Evolutionary conservation across 192 early-diverging fungal species (phyloP), one percentile per base, ranked within the genome.

Genomic region (Phycomyces blakesleeanus): DNA sequence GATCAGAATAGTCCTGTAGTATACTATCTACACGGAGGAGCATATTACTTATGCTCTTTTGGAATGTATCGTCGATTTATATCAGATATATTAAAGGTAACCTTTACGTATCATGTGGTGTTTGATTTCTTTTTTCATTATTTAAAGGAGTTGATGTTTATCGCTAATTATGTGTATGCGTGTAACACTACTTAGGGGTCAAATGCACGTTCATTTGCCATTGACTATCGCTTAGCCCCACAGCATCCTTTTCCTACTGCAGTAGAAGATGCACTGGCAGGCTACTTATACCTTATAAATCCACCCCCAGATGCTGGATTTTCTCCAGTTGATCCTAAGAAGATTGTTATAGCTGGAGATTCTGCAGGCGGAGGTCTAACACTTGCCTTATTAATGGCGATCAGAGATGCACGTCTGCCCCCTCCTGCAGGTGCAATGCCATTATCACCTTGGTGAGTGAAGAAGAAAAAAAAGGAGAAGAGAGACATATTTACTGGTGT

Each of bases 161-260:
- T 24, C 22, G 25, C 18, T 50, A 27, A 49, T 47, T 49, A 15
- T 27, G 9, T n/a, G 5, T 29, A 26, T 21, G 7, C 29, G 29
- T 34, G 29, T 38, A 50, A 38, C 26, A n/a, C 12, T 20, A 15
- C 27, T n/a, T 50, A 70, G 69, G 51, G 61, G 18, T 62, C 61
- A 20, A 59, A 66, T n/a, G 64, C 47, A 15, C 51, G 51, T 38
- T 51, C 54, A n/a, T 72, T 61, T 51, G 18, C 59, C 15, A 58
- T 91, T 24, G 83, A 87, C 64, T 96, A 98, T 72, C 75, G 95
- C 9, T 67, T 96, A 18, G 86, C 93, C 0, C 93, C 95, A 0
- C 83, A 90, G 59, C 70, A 83, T 21, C 82, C 87, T 12, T 98
- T 92, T 67, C 95, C 94, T 9, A 72, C 85, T 53, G 91, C 89